These are phyloP conservation scores for Waitea zeae DNA, from an alignment of 1,284 basidiomycete species.

Conservation along the genomic window DNA sequence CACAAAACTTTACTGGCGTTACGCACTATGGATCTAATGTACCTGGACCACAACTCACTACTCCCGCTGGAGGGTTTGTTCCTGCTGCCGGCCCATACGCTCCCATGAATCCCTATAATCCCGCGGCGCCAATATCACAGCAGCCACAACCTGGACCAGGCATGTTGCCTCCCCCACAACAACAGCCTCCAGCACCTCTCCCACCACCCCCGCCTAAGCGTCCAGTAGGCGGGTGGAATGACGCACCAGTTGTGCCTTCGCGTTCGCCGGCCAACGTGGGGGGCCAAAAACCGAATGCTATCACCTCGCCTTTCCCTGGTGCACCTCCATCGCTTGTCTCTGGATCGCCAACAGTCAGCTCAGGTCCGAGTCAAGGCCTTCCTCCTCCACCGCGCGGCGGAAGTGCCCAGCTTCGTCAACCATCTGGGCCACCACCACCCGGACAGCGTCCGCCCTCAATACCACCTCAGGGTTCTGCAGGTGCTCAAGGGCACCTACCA, in stretches of 20 bases:
- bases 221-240: constrained; percentile 80
- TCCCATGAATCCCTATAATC: constrained; percentile 12
- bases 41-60: no score
- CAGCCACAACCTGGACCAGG: constrained; percentile 7
- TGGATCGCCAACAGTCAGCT: constrained; percentile 26
- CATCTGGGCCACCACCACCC: constrained; percentile 20
- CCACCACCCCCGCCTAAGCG: constrained; percentile 30
- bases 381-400: constrained; percentile 47
- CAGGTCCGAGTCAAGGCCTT: no score
- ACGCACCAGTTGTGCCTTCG: constrained; percentile 45
- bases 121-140: no score
- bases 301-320: constrained; percentile 89
- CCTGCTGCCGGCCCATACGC: constrained; percentile 7
- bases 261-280: constrained; percentile 36
- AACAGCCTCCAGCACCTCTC: constrained; percentile 11
- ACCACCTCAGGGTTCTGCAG: no score
- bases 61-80: no score
- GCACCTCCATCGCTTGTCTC: constrained; percentile 35
- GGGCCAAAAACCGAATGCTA: constrained; percentile 44
- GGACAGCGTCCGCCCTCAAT: no score
- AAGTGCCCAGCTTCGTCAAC: constrained; percentile 31
- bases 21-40: no score
- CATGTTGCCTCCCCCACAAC: constrained; percentile 5
- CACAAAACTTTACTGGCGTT: no score
- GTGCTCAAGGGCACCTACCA: no score